A percentile compares a stretch with the other conserved stretches of the same genome.
These are phyloP conservation scores for Knufia petricola DNA, from an alignment of 2,329 filamentous ascomycete genomes.

Conservation along the genomic window DNA sequence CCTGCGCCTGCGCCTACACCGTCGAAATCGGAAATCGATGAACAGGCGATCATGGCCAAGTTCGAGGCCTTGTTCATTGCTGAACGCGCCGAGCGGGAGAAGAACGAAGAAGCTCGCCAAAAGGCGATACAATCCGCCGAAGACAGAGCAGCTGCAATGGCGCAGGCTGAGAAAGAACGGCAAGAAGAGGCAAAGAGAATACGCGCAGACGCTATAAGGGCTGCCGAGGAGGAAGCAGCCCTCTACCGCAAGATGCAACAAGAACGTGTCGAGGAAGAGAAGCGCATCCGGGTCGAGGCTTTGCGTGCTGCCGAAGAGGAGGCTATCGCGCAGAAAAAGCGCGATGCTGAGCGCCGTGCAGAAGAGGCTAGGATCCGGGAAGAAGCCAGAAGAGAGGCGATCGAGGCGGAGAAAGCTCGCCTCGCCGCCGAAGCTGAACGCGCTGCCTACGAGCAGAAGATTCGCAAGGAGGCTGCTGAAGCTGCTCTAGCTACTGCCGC, in stretches of 20 bases:
- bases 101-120: conserved; percentile 15
- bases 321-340: conserved; percentile 40
- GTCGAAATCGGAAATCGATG: conserved; percentile 12
- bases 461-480: conserved; percentile 25
- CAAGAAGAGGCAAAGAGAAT: conserved; percentile 23
- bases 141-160: conserved; percentile 39
- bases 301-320: conserved; percentile 18
- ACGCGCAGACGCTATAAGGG: conserved; percentile 25
- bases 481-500: conserved; percentile 23
- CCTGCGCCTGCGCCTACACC: conserved; percentile 8
- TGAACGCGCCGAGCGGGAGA: conserved; percentile 6
- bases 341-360: conserved; percentile 29
- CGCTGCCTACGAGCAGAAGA: conserved; percentile 20
- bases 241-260: conserved; percentile 42
- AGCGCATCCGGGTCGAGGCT: conserved; percentile 26
- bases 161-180: conserved; percentile 7
- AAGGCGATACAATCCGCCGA: conserved; percentile 42
- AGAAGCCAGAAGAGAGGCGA: conserved; percentile 20
- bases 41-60: conserved; percentile 5
- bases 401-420: conserved; percentile 8
- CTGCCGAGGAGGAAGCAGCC: conserved; percentile 17
- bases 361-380: conserved; percentile 27
- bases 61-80: conserved; percentile 6
- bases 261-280: conserved; percentile 27
- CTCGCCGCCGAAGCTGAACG: conserved; percentile 20